phyloP scores from a whole-genome alignment of 2,329 filamentous ascomycete genomes.

The Trichoderma aggressivum region DNA sequence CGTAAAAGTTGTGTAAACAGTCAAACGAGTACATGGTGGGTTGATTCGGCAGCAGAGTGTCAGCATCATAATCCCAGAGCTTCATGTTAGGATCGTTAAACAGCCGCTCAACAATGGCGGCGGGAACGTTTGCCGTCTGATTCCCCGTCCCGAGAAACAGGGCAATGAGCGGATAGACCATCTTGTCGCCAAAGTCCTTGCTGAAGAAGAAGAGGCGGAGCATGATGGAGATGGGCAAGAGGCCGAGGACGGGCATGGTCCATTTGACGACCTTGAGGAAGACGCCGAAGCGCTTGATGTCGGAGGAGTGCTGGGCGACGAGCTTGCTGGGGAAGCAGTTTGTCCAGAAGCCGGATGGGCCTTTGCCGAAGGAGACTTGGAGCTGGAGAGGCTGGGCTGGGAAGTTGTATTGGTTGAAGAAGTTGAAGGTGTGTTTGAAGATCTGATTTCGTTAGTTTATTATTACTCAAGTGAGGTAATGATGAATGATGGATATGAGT shows the following conservation, averaged over 20 bases:
- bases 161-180: conserved; percentile 68
- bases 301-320: conserved; percentile 51
- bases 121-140: conserved; percentile 67
- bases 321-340: conserved; percentile 62
- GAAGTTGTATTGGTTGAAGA: conserved; percentile 57
- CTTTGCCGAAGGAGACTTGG: conserved; percentile 62
- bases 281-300: conserved; percentile 54
- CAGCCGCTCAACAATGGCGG: conserved; percentile 61
- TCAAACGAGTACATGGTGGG: conserved; percentile 66
- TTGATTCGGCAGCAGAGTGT: conserved; percentile 54
- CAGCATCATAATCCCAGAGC: conserved; percentile 56
- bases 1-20: conserved; percentile 59
- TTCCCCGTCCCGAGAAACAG: conserved; percentile 74
- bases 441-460: conserved; percentile 40
- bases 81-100: conserved; percentile 58
- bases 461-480: background rate
- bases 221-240: conserved; percentile 62
- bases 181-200: conserved; percentile 66
- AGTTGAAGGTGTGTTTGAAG: conserved; percentile 65
- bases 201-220: conserved; percentile 67
- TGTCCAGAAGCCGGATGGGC: conserved; percentile 58
- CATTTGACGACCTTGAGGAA: conserved; percentile 57
- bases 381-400: conserved; percentile 56
- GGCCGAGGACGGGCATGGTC: conserved; percentile 58
- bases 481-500: background rate